These are phyloP conservation scores for Buxus sempervirens DNA, from an alignment of 164 flowering plant genomes.

Conservation along the genomic window DNA sequence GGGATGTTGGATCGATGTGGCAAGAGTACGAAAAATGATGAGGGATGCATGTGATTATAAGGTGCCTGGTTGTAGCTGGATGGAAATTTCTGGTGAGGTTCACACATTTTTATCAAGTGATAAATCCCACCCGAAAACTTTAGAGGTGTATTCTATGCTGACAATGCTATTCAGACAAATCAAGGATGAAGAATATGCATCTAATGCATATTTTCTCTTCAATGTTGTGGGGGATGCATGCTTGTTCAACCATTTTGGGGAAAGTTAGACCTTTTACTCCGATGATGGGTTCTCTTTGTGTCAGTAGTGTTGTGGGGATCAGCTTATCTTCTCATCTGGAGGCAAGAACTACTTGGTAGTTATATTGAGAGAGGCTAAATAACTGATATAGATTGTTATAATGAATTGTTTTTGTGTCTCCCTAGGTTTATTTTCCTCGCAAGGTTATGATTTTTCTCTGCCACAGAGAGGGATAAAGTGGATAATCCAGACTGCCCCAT, in stretches of 20 bases:
- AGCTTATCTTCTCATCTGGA: not conserved
- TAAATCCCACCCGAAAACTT: constrained; percentile 31
- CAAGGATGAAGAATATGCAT: constrained; percentile 20
- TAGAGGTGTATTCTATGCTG: constrained; percentile 28
- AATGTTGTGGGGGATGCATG: not conserved
- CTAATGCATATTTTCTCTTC: not conserved
- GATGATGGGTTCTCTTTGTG: not conserved
- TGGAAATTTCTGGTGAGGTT: constrained; percentile 36
- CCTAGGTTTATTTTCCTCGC: no score
- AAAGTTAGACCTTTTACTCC: not conserved
- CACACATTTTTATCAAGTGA: constrained; percentile 38
- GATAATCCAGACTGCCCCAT: no score
- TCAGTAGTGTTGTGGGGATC: not conserved
- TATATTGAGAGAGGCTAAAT: not conserved
- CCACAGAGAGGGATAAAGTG: no score
- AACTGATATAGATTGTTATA: not conserved
- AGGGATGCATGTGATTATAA: constrained; percentile 31
- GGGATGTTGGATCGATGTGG: constrained; percentile 53
- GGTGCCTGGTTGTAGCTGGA: constrained; percentile 67
- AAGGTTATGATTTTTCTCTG: no score
- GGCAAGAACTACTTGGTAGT: not conserved
- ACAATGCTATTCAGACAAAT: constrained; percentile 22
- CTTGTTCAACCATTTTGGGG: not conserved
- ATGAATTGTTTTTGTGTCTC: no score
- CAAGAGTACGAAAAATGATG: constrained; percentile 42